phyloP scores from a whole-genome alignment of 345 rosid species.

The Ceriops decandra region DNA sequence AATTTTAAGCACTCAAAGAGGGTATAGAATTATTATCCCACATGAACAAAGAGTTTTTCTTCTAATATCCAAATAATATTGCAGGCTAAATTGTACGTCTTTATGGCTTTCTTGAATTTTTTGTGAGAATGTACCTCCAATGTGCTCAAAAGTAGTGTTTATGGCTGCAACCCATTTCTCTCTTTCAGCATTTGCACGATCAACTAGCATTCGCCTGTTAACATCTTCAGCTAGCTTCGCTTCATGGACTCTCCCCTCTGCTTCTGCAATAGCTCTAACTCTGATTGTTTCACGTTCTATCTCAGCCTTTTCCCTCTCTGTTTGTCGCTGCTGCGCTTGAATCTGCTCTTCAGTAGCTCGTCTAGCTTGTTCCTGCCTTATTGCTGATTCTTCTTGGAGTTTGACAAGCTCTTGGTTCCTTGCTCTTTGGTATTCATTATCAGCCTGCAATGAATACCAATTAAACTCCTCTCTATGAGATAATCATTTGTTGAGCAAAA shows the following conservation, averaged over 20 bases:
- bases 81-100: too few species aligned
- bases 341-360: constrained; percentile 95
- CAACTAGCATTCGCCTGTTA: constrained; percentile 75
- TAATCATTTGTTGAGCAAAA: constrained; percentile 8
- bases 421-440: constrained; percentile 80
- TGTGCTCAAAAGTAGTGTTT: constrained; percentile 87
- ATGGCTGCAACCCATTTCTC: constrained; percentile 98
- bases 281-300: constrained; percentile 96
- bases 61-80: too few species aligned
- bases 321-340: constrained; percentile 85
- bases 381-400: constrained; percentile 80
- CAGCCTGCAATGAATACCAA: constrained; percentile 51
- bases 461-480: constrained; percentile 19
- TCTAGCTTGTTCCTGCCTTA: constrained; percentile 87
- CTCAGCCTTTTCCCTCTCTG: constrained; percentile 97
- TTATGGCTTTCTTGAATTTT: too few species aligned
- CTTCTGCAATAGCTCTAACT: constrained; percentile 95
- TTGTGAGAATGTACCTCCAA: constrained; percentile 56
- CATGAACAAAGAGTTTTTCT: too few species aligned
- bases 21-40: too few species aligned
- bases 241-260: constrained; percentile 98
- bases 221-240: constrained; percentile 94
- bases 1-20: too few species aligned
- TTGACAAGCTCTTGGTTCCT: constrained; percentile 96
- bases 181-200: constrained; percentile 97